A percentile compares a stretch with the other conserved stretches of the same genome.
Evolutionary conservation across 805 yeast genomes (phyloP).

Genomic region (Starmerella cellae): DNA sequence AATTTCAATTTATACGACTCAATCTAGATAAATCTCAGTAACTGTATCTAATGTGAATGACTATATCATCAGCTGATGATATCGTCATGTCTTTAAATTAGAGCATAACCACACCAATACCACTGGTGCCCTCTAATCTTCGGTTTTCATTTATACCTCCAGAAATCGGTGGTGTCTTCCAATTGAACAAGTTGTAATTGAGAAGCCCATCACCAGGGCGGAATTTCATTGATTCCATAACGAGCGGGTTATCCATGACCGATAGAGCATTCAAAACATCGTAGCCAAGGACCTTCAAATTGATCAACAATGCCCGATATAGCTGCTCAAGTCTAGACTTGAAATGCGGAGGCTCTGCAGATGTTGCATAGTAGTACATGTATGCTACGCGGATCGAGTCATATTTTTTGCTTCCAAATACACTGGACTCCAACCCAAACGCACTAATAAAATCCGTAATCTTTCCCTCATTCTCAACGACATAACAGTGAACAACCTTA

Average conservation of each 20-base stretch:
- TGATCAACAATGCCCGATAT: constrained; percentile 60
- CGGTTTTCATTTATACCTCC: constrained; percentile 63
- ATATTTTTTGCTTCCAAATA: constrained; percentile 48
- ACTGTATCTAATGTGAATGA: too few relatives aligned
- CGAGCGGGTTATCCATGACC: constrained; percentile 75
- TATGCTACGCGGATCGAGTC: constrained; percentile 73
- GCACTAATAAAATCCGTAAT: constrained; percentile 85
- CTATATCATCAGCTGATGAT: too few relatives aligned
- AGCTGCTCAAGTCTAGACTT: constrained; percentile 47
- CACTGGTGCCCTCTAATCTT: constrained; percentile 49
- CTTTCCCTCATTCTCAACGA: constrained; percentile 47
- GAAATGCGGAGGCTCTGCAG: constrained; percentile 37
- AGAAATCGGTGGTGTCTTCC: constrained; percentile 60
- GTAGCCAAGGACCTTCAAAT: constrained; percentile 52
- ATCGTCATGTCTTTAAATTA: too few relatives aligned
- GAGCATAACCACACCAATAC: constrained; percentile 81
- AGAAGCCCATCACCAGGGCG: constrained; percentile 89
- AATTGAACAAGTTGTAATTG: constrained; percentile 85
- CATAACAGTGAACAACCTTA: constrained; percentile 43
- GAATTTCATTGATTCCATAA: constrained; percentile 70
- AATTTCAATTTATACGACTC: too few relatives aligned
- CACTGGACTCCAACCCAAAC: constrained; percentile 77
- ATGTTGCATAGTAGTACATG: constrained; percentile 77
- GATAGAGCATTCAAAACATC: constrained; percentile 93
- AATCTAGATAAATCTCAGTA: too few relatives aligned